These are phyloP conservation scores for Conringia planisiliqua DNA, from an alignment of 345 rosid species.

Conservation along the genomic window DNA sequence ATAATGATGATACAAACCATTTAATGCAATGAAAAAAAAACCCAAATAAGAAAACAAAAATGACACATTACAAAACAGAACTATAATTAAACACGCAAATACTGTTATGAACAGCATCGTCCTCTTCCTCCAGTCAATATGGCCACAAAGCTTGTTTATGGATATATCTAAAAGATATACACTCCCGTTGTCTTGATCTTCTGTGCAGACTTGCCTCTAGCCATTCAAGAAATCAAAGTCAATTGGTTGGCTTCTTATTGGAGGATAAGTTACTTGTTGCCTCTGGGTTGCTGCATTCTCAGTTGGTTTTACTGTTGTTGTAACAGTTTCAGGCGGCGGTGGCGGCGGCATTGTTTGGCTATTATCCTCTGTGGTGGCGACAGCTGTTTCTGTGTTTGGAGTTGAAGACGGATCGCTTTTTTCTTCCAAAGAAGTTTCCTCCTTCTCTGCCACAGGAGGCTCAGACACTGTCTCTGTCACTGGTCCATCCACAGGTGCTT, in stretches of 20 bases:
- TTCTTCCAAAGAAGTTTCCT: constrained; percentile 41
- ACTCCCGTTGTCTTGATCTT: constrained; percentile 10
- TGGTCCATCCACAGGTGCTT: constrained; percentile 25
- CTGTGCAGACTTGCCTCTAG: constrained; percentile 21
- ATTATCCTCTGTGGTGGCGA: background rate
- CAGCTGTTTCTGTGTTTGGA: constrained; percentile 31
- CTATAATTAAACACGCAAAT: background rate
- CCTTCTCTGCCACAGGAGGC: constrained; percentile 34
- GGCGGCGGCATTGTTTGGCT: background rate
- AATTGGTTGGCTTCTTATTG: constrained; percentile 30
- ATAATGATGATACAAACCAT: constrained; percentile 12
- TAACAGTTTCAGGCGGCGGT: constrained; percentile 5
- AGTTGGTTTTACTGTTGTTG: constrained; percentile 21
- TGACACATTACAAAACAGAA: constrained; percentile 9
- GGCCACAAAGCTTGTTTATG: constrained; percentile 1
- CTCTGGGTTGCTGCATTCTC: constrained; percentile 24
- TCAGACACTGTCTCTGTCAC: constrained; percentile 31
- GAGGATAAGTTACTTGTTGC: constrained; percentile 20
- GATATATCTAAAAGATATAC: background rate
- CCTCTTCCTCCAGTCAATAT: constrained; percentile 9
- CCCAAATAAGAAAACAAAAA: background rate
- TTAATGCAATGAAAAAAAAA: background rate
- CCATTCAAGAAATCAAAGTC: constrained; percentile 32
- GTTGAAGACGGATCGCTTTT: constrained; percentile 33
- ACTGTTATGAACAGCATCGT: background rate